These are phyloP conservation scores for Pyricularia grisea DNA, from an alignment of 2,329 filamentous ascomycete species.

Conservation along the genomic window DNA sequence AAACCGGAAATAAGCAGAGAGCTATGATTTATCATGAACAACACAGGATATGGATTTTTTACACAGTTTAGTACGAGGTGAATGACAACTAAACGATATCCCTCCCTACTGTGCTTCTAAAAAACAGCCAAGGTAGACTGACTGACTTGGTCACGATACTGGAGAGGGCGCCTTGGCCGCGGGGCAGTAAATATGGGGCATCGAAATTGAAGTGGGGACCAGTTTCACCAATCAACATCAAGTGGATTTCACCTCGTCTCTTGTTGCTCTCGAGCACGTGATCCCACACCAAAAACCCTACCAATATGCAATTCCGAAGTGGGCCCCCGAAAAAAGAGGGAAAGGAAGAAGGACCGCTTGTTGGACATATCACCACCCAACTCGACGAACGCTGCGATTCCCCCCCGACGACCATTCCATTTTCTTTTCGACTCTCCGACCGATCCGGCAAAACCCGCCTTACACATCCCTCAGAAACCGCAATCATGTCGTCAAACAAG, in stretches of 20 bases:
- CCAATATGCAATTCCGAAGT: background rate
- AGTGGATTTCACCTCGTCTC: background rate
- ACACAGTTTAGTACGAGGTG: background rate
- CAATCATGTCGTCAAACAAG: constrained; percentile 61
- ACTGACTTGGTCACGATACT: background rate
- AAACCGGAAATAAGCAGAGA: background rate
- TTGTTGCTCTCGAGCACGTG: background rate
- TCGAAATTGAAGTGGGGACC: background rate
- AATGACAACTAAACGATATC: background rate
- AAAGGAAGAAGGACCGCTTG: background rate
- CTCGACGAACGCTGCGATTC: background rate
- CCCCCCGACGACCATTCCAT: background rate
- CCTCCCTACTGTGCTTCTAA: background rate
- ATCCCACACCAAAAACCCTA: constrained; percentile 2
- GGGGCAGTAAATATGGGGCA: background rate
- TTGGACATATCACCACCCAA: background rate
- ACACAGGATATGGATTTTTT: background rate
- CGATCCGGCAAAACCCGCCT: background rate
- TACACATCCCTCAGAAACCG: constrained; percentile 8
- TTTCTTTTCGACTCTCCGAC: background rate
- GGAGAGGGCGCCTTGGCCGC: background rate
- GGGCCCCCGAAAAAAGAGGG: constrained; percentile 1
- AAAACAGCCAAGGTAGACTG: background rate
- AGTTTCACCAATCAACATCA: background rate
- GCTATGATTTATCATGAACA: background rate